Evolutionary conservation across 2,329 filamentous ascomycete genomes (phyloP).

Genomic region (Trichoderma cornu-damae): DNA sequence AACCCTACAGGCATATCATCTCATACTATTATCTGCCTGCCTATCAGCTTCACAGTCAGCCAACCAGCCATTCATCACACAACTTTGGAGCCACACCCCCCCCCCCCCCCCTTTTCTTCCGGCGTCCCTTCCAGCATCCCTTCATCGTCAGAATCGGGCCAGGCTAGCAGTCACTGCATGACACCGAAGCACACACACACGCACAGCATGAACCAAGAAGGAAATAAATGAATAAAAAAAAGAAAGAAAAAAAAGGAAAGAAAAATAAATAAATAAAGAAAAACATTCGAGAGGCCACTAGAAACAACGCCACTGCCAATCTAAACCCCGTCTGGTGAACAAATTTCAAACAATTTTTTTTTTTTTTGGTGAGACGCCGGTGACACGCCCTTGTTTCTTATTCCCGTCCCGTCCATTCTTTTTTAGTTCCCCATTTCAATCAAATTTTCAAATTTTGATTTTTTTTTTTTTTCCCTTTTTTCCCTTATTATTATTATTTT

Average conservation of each 20-base stretch:
- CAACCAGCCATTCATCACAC: background rate
- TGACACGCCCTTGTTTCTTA: background rate
- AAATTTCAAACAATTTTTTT: background rate
- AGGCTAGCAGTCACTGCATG: background rate
- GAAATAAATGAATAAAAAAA: too few relatives aligned
- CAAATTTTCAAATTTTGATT: too few relatives aligned
- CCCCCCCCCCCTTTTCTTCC: background rate
- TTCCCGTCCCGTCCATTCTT: background rate
- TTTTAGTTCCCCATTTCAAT: too few relatives aligned
- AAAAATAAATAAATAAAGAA: too few relatives aligned
- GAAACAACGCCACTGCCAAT: constrained; percentile 9
- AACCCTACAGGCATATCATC: too few relatives aligned
- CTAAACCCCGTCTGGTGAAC: background rate
- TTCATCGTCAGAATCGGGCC: background rate
- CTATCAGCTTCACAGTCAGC: too few relatives aligned
- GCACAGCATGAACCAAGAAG: too few relatives aligned
- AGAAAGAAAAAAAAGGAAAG: too few relatives aligned
- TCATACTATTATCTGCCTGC: too few relatives aligned
- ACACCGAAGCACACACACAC: background rate
- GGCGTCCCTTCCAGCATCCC: background rate
- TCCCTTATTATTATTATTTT: too few relatives aligned
- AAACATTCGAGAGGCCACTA: constrained; percentile 5
- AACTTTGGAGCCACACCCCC: too few relatives aligned
- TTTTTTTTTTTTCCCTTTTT: too few relatives aligned
- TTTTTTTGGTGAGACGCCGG: background rate